phyloP scores from a whole-genome alignment of 2,329 filamentous ascomycete genomes.

The Colletotrichum sp. region DNA sequence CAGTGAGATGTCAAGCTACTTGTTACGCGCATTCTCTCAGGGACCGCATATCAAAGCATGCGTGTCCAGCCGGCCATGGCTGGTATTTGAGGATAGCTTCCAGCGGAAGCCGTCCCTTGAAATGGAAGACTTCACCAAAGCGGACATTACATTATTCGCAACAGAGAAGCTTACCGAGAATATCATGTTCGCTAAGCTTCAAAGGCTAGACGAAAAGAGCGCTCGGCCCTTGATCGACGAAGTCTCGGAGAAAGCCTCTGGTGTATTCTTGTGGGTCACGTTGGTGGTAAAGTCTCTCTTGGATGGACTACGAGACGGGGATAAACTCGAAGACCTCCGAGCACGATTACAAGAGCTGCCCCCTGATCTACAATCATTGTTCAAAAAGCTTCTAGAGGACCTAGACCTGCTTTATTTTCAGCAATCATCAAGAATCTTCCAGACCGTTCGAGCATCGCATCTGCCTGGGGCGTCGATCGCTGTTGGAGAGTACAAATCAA shows the following conservation, averaged over 20 bases:
- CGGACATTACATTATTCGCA: constrained; percentile 19
- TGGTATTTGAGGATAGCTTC: constrained; percentile 23
- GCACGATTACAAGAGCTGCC: not conserved
- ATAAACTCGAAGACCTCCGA: not conserved
- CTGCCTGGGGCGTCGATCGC: not conserved
- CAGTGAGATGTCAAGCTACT: not conserved
- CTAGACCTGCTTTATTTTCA: not conserved
- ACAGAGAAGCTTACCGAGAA: not conserved
- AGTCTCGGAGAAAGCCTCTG: constrained; percentile 11
- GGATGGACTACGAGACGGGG: constrained; percentile 3
- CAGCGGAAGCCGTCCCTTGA: not conserved
- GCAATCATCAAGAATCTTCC: not conserved
- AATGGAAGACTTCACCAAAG: constrained; percentile 19
- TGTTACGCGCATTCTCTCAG: not conserved
- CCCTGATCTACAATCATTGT: not conserved
- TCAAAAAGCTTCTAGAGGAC: not conserved
- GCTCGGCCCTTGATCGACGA: constrained; percentile 1
- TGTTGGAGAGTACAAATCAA: not conserved
- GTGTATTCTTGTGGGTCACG: constrained; percentile 24
- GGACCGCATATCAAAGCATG: constrained; percentile 29
- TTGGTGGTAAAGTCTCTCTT: constrained; percentile 19
- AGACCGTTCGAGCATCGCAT: not conserved
- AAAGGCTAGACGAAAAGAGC: not conserved
- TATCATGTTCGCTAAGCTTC: not conserved
- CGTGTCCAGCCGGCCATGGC: constrained; percentile 32